phyloP scores from a whole-genome alignment of 2,329 filamentous ascomycete genomes.

The Cordyceps javanica region DNA sequence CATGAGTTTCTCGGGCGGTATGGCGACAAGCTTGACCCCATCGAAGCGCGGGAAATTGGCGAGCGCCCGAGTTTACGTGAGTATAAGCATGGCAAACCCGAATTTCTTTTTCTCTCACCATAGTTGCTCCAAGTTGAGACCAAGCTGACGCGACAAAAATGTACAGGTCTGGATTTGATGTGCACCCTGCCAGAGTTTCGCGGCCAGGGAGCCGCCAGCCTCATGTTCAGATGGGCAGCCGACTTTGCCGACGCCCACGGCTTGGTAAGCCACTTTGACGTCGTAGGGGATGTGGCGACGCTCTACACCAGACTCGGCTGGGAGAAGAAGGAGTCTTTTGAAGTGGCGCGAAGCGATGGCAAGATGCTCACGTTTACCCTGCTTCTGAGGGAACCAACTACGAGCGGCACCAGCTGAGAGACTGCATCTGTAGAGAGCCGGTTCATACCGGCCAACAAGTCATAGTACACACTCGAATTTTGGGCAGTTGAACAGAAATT shows the following conservation, averaged over 20 bases:
- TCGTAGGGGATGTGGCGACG: neutral
- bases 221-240: slow-evolving; percentile 5
- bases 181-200: slow-evolving; percentile 2
- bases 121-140: too few relatives aligned
- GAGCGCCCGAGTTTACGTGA: neutral
- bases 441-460: too few relatives aligned
- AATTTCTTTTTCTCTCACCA: neutral
- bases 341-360: neutral
- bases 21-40: neutral
- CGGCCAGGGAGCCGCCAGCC: neutral
- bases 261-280: neutral
- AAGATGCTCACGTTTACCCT: neutral
- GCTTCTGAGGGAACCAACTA: neutral
- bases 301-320: neutral
- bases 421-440: neutral
- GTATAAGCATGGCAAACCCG: neutral
- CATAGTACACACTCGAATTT: too few relatives aligned
- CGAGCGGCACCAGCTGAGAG: neutral
- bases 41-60: neutral
- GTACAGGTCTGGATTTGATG: neutral
- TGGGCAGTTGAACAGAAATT: too few relatives aligned
- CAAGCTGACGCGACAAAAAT: neutral
- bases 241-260: slow-evolving; percentile 7
- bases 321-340: neutral
- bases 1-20: neutral